Evolutionary conservation across 306 rosid species (phyloP), one percentile per base, ranked within the genome.

Genomic region (Hippophae gyantsensis): DNA sequence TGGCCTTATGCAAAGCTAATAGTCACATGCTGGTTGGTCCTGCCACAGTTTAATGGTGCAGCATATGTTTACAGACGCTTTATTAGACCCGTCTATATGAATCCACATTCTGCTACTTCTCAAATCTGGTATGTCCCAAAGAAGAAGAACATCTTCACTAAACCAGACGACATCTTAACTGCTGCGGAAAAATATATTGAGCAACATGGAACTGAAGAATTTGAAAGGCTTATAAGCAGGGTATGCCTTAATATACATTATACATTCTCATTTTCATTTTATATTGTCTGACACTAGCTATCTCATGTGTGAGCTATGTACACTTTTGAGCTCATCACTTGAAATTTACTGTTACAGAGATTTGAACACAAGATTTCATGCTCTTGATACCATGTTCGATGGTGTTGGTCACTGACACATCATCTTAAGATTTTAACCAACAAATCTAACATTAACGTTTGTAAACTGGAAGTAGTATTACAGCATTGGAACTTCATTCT

Each of bases 21-120:
- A 23, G 54, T 78, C 14, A 83, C 81, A 58, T 85, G 95, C 61
- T 92, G 98, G 98, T 48, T 92, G 80, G 98, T 92, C 56, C 82
- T 92, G 57, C 95, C 96, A 66, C 89, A 92, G 42, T 92, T 87
- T 64, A 87, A 83, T 64, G 98, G 96, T 7, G 96, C 98, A 32
- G 93, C 98, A 8, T 66, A 85, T 62, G 96, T 92, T 56, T 92
- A 92, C 71, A 78, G 72, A 59, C 77, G 71, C 64, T 87, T 81
- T 63, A 74, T 85, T 64, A 78, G 90, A 49, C 95, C 96, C 9
- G 80, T 81, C 70, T 92, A 92, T 54, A 79, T 76, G 93, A 83
- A 92, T 72, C 95, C 98, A 46, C 86, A 79, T 67, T 56, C 14
- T 6, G 42, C 77, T 50, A 56, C 76, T 27, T 61, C 57, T 27